These are phyloP conservation scores for Cordyceps tenuipes DNA, from an alignment of 2,329 filamentous ascomycete species.

Conservation along the genomic window DNA sequence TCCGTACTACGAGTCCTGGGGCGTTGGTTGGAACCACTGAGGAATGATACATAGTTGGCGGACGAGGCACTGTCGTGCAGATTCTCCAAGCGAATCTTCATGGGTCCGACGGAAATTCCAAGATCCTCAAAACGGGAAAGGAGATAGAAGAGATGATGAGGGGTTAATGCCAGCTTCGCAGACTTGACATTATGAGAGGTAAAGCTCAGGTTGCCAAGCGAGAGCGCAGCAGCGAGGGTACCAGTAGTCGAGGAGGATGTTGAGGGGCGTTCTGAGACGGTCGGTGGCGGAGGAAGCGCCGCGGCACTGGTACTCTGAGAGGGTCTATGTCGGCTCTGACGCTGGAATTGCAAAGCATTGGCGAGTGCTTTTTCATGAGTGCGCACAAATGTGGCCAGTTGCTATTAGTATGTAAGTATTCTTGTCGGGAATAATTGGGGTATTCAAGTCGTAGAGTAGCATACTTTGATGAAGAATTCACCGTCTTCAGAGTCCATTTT, in stretches of 20 bases:
- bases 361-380: slow-evolving; percentile 96
- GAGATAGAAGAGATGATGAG: slow-evolving; percentile 94
- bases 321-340: slow-evolving; percentile 62
- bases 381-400: slow-evolving; percentile 90
- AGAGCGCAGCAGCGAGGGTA: slow-evolving; percentile 75
- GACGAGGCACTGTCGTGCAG: slow-evolving; percentile 80
- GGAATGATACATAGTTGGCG: slow-evolving; percentile 91
- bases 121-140: slow-evolving; percentile 93
- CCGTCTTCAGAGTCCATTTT: slow-evolving; percentile 85
- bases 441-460: slow-evolving; percentile 14
- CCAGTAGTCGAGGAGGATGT: slow-evolving; percentile 63
- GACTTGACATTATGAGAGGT: slow-evolving; percentile 80
- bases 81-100: slow-evolving; percentile 93
- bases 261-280: slow-evolving; percentile 52
- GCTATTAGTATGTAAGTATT: slow-evolving; percentile 48
- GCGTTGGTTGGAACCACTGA: slow-evolving; percentile 67
- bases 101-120: slow-evolving; percentile 81
- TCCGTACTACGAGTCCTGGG: slow-evolving; percentile 74
- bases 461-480: slow-evolving; percentile 79
- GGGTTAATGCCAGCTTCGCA: slow-evolving; percentile 83
- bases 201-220: slow-evolving; percentile 76
- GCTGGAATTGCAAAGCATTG: slow-evolving; percentile 78
- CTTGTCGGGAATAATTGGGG: not conserved
- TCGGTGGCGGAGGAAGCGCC: slow-evolving; percentile 45
- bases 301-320: slow-evolving; percentile 57